Conservation (phyloP, 2,329 filamentous ascomycete species). For the Trichoderma afroharzianum region DNA sequence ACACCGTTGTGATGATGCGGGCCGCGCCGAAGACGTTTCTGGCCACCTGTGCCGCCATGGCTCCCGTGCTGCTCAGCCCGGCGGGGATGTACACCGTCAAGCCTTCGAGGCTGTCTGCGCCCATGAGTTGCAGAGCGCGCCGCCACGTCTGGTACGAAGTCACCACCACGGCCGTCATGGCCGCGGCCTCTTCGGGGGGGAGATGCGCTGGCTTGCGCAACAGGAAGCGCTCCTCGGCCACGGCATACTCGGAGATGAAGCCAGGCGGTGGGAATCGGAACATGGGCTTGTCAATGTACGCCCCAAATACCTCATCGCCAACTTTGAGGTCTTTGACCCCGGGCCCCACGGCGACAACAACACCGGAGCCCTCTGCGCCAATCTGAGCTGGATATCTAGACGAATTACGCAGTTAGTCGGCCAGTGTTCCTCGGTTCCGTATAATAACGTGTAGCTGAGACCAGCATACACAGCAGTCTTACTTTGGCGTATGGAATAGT, state of each 20-base stretch:
- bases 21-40: conserved; percentile 47
- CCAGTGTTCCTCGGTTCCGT: conserved; percentile 8
- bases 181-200: conserved; percentile 36
- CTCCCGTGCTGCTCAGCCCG: conserved; percentile 47
- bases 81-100: conserved; percentile 51
- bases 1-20: conserved; percentile 49
- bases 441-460: not conserved
- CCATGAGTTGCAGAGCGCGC: conserved; percentile 36
- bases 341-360: conserved; percentile 31
- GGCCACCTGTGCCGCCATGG: conserved; percentile 45
- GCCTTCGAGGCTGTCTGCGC: conserved; percentile 40
- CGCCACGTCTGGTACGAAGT: conserved; percentile 44
- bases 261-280: conserved; percentile 27
- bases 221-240: conserved; percentile 35
- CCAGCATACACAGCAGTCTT: not conserved
- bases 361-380: conserved; percentile 32
- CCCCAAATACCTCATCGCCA: conserved; percentile 40
- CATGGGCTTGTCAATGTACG: conserved; percentile 37
- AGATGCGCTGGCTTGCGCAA: conserved; percentile 31
- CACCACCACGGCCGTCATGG: conserved; percentile 35
- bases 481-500: not conserved
- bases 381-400: conserved; percentile 26
- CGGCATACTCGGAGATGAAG: conserved; percentile 40
- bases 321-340: conserved; percentile 27
- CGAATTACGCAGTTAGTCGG: not conserved